Conservation (phyloP, 192 early-diverging fungal species). For the Backusella tuberculispora region DNA sequence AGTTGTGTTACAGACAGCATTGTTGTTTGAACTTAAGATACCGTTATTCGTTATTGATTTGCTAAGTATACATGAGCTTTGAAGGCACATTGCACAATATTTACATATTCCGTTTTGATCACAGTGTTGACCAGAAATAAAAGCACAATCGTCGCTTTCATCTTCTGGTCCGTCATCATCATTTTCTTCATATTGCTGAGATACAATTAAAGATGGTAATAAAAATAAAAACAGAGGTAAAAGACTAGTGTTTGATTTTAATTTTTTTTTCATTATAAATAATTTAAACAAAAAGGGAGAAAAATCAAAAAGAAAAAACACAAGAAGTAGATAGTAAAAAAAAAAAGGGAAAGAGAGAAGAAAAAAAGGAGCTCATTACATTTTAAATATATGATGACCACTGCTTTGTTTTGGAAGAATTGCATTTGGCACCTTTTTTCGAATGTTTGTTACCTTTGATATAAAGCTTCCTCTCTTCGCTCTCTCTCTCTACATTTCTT, state of each 20-base stretch:
- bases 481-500: background rate
- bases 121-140: constrained; percentile 28
- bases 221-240: constrained; percentile 3
- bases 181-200: constrained; percentile 2
- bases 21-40: background rate
- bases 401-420: constrained; percentile 1
- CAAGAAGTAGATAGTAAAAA: constrained; percentile 20
- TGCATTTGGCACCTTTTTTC: background rate
- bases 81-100: constrained; percentile 34
- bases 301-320: constrained; percentile 10
- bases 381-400: constrained; percentile 1
- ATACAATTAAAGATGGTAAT: background rate
- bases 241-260: background rate
- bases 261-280: constrained; percentile 17
- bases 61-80: constrained; percentile 32
- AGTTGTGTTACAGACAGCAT: constrained; percentile 18
- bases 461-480: background rate
- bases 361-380: constrained; percentile 9
- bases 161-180: constrained; percentile 14
- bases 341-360: constrained; percentile 16
- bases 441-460: background rate
- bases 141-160: constrained; percentile 25
- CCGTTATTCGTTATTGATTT: background rate
- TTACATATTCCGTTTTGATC: constrained; percentile 27
- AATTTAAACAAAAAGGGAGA: constrained; percentile 17